Percentiles rank a stretch among this genome's conserved stretches.
phyloP scores from a whole-genome alignment of 2,329 filamentous ascomycete species.

The Drechslerella coelobrocha region DNA sequence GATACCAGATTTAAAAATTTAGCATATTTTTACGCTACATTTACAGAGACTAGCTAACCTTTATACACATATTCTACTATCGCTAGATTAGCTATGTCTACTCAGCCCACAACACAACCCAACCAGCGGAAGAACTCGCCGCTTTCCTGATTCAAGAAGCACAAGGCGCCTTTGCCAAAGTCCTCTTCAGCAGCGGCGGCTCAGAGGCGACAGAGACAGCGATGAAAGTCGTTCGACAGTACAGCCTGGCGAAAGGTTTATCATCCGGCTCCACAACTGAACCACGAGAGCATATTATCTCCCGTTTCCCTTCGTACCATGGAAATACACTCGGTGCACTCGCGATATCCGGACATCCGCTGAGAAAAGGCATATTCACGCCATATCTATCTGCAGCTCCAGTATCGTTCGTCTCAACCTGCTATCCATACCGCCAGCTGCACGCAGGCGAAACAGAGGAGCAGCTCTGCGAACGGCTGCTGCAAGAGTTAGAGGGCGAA shows the following conservation, averaged over 20 bases:
- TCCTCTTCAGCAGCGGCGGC: constrained; percentile 55
- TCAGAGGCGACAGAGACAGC: constrained; percentile 74
- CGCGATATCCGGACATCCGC: constrained; percentile 68
- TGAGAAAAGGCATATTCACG: constrained; percentile 69
- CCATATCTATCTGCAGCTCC: constrained; percentile 64
- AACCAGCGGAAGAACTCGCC: constrained; percentile 66
- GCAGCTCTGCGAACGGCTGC: constrained; percentile 68
- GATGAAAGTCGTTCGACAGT: constrained; percentile 72
- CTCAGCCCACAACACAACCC: constrained; percentile 57
- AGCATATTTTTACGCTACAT: background rate
- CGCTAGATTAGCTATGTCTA: constrained; percentile 56
- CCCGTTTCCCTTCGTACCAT: constrained; percentile 72
- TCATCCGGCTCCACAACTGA: constrained; percentile 60
- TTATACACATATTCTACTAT: background rate
- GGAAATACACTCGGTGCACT: constrained; percentile 74
- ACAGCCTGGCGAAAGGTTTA: constrained; percentile 65
- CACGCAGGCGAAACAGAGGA: constrained; percentile 63
- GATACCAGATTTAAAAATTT: constrained; percentile 52
- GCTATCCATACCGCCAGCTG: constrained; percentile 70
- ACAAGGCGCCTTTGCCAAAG: constrained; percentile 36
- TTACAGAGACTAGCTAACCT: constrained; percentile 60
- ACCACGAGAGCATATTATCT: constrained; percentile 68
- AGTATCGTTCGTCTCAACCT: constrained; percentile 70
- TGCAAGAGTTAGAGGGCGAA: constrained; percentile 70
- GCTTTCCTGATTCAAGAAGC: constrained; percentile 61